Conservation (phyloP, 768 basidiomycete species). For the Tylopilus felleus region DNA sequence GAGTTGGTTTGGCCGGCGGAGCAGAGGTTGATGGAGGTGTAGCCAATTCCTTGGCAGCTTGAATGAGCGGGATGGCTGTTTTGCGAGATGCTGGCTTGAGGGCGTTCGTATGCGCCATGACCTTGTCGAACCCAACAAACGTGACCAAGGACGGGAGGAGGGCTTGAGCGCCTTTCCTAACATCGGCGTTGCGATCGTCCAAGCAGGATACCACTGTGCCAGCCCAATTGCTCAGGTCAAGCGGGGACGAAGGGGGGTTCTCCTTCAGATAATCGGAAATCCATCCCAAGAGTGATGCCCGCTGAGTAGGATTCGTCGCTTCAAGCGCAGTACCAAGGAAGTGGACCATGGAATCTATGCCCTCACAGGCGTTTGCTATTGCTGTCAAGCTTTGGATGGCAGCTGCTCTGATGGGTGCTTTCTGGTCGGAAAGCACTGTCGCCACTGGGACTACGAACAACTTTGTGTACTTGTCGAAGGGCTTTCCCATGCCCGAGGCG, state of each 20-base stretch:
- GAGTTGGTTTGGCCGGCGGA: conserved; percentile 28
- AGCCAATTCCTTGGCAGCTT: conserved; percentile 64
- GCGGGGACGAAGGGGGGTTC: conserved; percentile 46
- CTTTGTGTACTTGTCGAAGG: conserved; percentile 87
- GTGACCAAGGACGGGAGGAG: conserved; percentile 74
- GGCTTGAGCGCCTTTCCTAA: conserved; percentile 86
- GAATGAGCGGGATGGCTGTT: conserved; percentile 83
- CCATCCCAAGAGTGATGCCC: conserved; percentile 78
- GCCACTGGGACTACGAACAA: conserved; percentile 74
- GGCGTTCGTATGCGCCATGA: conserved; percentile 80
- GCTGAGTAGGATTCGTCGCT: conserved; percentile 81
- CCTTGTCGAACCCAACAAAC: conserved; percentile 75
- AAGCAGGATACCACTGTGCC: conserved; percentile 67
- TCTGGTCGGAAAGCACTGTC: conserved; percentile 89
- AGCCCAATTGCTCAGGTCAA: conserved; percentile 73
- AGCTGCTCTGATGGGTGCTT: conserved; percentile 77
- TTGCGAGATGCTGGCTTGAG: conserved; percentile 90
- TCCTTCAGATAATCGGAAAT: conserved; percentile 75
- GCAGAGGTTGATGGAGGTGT: conserved; percentile 28
- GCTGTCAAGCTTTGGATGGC: conserved; percentile 76
- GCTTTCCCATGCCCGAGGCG: conserved; percentile 91
- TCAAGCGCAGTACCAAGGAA: conserved; percentile 82
- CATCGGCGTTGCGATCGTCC: conserved; percentile 89
- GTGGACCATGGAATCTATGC: conserved; percentile 76
- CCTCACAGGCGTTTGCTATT: conserved; percentile 81